Evolutionary conservation across 306 rosid species (phyloP), one percentile per base, ranked within the genome.

Genomic region (Dalbergia oliveri): DNA sequence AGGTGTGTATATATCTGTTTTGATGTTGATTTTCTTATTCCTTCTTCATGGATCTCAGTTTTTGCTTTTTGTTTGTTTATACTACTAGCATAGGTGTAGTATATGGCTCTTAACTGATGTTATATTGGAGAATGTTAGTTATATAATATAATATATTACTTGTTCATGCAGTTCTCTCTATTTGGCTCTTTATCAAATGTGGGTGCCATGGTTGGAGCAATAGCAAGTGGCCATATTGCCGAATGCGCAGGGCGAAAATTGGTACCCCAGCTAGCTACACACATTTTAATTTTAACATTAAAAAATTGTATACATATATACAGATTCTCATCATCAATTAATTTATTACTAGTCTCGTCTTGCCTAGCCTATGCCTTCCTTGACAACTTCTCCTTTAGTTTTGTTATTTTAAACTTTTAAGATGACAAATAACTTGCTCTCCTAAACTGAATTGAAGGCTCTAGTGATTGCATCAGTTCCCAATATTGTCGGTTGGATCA

Each of bases 191-290:
- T 95, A 61, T 93, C 96, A 80, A 95, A 95, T 76, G 99, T 95
- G 62, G 99, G 99, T 61, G 98, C 98, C 57, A 95, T 95, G 99
- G 88, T 95, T 69, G 99, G 99, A 77, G 99, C 99, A 80, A 91
- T 95, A 79, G 86, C 98, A 33, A 95, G 99, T 81, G 99, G 99
- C 56, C 99, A 95, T 77, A 86, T 95, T 83, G 88, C 99, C 12
- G 99, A 95, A 79, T 89, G 89, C 85, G 81, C 91, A 37, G 99
- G 99, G 19, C 94, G 99, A 39, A 95, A 95, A 89, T 98, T 98
- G 96, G 99, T 95, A 83, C 26, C 16, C 31, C 31, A 26, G 31
- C 31, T 26, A 26, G 31, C 31, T 26, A 26, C 31, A 26, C 1
- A 2, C 31, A 1, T 26, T 26, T 26, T 26, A 26, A 1, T 26